Conservation (phyloP, 371 early-diverging fungal species). For the Apophysomyces elegans region DNA sequence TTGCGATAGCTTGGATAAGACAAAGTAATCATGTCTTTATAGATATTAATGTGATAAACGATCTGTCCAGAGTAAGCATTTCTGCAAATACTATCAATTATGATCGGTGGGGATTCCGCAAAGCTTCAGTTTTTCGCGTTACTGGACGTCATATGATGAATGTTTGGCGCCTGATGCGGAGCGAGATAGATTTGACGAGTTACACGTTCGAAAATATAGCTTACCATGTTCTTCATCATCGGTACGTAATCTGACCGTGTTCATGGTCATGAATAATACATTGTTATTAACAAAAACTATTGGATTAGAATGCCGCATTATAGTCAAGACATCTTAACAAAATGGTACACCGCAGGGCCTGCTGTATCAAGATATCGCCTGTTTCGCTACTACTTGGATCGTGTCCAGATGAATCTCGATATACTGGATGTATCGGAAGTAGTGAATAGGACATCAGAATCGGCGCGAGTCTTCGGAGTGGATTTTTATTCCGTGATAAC, state of each 20-base stretch:
- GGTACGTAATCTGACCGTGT: constrained; percentile 41
- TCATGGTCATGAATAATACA: not conserved
- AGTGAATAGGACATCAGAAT: constrained; percentile 78
- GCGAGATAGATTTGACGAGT: constrained; percentile 72
- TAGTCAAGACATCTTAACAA: constrained; percentile 55
- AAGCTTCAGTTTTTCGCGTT: constrained; percentile 64
- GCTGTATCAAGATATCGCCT: constrained; percentile 62
- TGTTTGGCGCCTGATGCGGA: constrained; percentile 83
- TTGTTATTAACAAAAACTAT: not conserved
- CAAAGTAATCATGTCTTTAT: not conserved
- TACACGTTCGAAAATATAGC: constrained; percentile 80
- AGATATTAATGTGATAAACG: constrained; percentile 55
- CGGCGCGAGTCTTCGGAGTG: constrained; percentile 87
- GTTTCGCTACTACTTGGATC: constrained; percentile 68
- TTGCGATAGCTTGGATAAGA: not conserved
- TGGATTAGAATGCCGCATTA: constrained; percentile 65
- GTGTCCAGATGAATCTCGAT: constrained; percentile 67
- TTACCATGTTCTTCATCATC: constrained; percentile 69
- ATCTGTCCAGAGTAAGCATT: constrained; percentile 51
- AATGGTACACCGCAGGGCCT: constrained; percentile 63
- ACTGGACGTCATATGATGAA: constrained; percentile 86
- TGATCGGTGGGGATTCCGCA: constrained; percentile 64
- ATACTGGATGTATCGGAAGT: constrained; percentile 75
- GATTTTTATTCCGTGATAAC: constrained; percentile 85
- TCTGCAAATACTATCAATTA: constrained; percentile 20